Evolutionary conservation across 768 basidiomycete species (phyloP).

Genomic region (Gautieria morchelliformis): DNA sequence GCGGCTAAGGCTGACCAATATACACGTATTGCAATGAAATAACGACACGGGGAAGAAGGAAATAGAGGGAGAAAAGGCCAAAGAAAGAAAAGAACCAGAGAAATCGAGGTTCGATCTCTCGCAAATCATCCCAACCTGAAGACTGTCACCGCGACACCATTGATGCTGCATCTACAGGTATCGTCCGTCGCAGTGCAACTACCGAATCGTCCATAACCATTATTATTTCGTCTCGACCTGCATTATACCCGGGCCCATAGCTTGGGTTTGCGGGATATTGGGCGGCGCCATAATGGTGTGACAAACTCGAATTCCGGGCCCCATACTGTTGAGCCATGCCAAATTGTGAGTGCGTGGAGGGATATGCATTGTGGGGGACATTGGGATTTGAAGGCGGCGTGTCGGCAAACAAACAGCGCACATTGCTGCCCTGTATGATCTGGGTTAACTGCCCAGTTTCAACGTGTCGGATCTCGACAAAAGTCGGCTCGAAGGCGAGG

Average conservation of each 20-base stretch:
- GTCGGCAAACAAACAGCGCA: conserved; percentile 88
- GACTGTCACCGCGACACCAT: background rate
- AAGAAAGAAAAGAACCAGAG: too few relatives aligned
- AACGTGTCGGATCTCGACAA: conserved; percentile 94
- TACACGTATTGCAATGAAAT: too few relatives aligned
- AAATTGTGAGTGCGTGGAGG: conserved; percentile 19
- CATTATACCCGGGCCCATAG: conserved; percentile 18
- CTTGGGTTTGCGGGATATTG: conserved; percentile 28
- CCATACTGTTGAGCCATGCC: conserved; percentile 12
- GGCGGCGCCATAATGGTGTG: conserved; percentile 26
- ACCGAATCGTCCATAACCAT: conserved; percentile 87
- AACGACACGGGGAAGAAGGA: too few relatives aligned
- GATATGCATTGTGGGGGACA: conserved; percentile 28
- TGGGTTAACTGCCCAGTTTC: conserved; percentile 87
- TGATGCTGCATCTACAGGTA: background rate
- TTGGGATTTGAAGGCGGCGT: conserved; percentile 66
- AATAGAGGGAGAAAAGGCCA: too few relatives aligned
- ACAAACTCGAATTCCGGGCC: conserved; percentile 17
- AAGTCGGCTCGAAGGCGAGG: conserved; percentile 90
- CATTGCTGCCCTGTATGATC: conserved; percentile 88
- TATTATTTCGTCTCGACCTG: conserved; percentile 74
- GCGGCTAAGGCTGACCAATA: too few relatives aligned
- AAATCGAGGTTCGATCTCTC: too few relatives aligned
- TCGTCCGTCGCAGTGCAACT: conserved; percentile 42
- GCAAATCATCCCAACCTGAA: too few relatives aligned